phyloP scores from a whole-genome alignment of 306 rosid species.

The Astragalus membranaceus region DNA sequence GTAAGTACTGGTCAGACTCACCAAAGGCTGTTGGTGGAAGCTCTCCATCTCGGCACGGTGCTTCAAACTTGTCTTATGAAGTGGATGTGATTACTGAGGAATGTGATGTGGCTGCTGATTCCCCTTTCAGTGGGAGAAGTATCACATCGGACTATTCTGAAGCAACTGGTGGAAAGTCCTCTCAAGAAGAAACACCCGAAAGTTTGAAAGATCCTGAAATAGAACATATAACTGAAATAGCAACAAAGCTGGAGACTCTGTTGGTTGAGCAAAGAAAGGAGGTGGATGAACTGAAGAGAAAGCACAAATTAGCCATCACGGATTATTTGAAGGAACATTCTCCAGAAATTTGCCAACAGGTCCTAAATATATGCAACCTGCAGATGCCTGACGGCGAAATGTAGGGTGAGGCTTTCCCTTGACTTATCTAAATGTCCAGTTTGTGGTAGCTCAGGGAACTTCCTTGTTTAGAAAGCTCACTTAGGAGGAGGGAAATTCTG shows the following conservation, averaged over 20 bases:
- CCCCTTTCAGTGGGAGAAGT: conserved; percentile 18
- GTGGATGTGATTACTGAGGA: conserved; percentile 13
- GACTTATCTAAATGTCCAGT: not conserved
- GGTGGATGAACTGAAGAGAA: conserved; percentile 53
- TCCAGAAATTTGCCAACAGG: conserved; percentile 40
- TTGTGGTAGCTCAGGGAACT: not conserved
- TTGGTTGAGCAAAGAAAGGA: conserved; percentile 51
- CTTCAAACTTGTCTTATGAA: conserved; percentile 40
- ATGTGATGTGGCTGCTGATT: conserved; percentile 17
- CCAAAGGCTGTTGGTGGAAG: conserved; percentile 53
- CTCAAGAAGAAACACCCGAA: conserved; percentile 16
- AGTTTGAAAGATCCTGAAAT: conserved; percentile 15
- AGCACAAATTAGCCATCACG: conserved; percentile 50
- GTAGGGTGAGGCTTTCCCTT: conserved; percentile 15
- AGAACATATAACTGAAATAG: conserved; percentile 32
- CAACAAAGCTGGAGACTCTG: conserved; percentile 38
- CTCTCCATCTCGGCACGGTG: conserved; percentile 42
- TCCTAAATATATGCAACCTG: conserved; percentile 39
- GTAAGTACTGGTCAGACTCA: conserved; percentile 86
- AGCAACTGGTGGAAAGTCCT: conserved; percentile 15
- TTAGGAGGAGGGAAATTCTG: not conserved
- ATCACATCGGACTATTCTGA: conserved; percentile 15
- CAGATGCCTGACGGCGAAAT: conserved; percentile 26
- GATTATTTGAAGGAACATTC: conserved; percentile 47
- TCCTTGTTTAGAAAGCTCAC: not conserved